These are phyloP conservation scores for Neoscytalidium dimidiatum DNA, from an alignment of 2,329 filamentous ascomycete species.

Conservation along the genomic window DNA sequence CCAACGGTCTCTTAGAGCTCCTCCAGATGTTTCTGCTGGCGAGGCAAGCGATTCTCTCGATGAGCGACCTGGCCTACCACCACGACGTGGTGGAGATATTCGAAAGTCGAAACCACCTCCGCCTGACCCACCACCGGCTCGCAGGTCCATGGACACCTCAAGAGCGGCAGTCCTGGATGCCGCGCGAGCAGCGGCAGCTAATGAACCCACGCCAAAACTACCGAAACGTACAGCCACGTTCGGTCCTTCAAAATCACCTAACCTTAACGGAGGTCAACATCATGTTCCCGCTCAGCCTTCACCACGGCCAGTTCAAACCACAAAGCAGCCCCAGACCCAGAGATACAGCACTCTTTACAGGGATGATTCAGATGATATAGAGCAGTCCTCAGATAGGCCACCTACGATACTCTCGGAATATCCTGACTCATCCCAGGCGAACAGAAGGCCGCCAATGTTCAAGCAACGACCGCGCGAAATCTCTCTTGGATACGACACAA, in stretches of 20 bases:
- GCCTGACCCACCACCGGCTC: constrained; percentile 36
- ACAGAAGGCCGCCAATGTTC: constrained; percentile 77
- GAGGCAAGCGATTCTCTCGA: constrained; percentile 34
- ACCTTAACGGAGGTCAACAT: neutral
- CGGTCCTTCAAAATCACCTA: constrained; percentile 14
- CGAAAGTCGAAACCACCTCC: constrained; percentile 32
- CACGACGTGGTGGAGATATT: constrained; percentile 40
- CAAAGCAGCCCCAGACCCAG: constrained; percentile 1
- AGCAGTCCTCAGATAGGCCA: constrained; percentile 49
- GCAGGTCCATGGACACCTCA: constrained; percentile 35
- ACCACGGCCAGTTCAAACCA: neutral
- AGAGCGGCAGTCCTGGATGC: constrained; percentile 5
- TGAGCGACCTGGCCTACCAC: constrained; percentile 53
- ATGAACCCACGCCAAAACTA: constrained; percentile 15
- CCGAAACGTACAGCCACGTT: constrained; percentile 38
- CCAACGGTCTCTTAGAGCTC: neutral
- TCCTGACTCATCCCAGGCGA: constrained; percentile 81
- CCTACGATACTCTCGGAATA: constrained; percentile 64
- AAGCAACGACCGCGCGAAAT: constrained; percentile 76
- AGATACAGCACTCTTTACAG: constrained; percentile 11
- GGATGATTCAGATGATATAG: constrained; percentile 53
- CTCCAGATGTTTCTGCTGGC: neutral
- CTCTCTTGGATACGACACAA: constrained; percentile 80
- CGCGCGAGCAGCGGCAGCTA: neutral
- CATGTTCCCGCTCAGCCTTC: neutral